Evolutionary conservation across 2,329 filamentous ascomycete species (phyloP), one percentile per base, ranked within the genome.

Genomic region (Calonectria honghensis): DNA sequence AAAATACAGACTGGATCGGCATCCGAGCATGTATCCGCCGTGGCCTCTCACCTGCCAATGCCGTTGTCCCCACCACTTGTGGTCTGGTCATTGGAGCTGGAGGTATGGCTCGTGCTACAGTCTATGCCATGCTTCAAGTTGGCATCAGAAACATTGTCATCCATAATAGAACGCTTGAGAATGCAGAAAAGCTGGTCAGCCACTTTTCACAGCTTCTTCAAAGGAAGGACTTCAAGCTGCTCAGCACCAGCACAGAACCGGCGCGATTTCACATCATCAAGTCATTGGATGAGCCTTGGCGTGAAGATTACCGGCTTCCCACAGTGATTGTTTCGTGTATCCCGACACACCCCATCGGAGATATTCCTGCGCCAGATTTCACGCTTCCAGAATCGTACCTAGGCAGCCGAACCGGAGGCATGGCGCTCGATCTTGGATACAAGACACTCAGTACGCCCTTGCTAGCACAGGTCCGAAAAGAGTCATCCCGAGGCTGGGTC

Each of bases 1-100:
- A 96, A 73, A 96, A 96, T 74, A 96, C 94, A 0, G 94, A 96
- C 82, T 96, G 94, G 93, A 93, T 95, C 41, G 94, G 94, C 6
- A 94, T 96, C 52, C 88, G 93, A 68, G 93, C 93, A 4, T 95
- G 93, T 80, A 90, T 96, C 52, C 90, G 92, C 7, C 89, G 93
- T 39, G 94, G 94, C 2, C 86, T 96, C 2, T 95, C 94, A 0
- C 94, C 94, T 0, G 93, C 93, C 4, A 94, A 94, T 75, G 91
- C 90, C 2, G 89, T 93, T 0, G 88, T 91, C 4, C 86, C 90
- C 0, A 87, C 84, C 13, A 89, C 88, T 2, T 90, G 87, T 2
- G 92, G 89, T 0, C 85, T 94, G 18, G 88, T 94, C 29, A 89
- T 94, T 37, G 92, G 92, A 35, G 92, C 92, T 1, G 92, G 92